A percentile compares a stretch with the other conserved stretches of the same genome.
Conservation (phyloP, 2,329 filamentous ascomycete genomes). For the Aspergillus sojae region DNA sequence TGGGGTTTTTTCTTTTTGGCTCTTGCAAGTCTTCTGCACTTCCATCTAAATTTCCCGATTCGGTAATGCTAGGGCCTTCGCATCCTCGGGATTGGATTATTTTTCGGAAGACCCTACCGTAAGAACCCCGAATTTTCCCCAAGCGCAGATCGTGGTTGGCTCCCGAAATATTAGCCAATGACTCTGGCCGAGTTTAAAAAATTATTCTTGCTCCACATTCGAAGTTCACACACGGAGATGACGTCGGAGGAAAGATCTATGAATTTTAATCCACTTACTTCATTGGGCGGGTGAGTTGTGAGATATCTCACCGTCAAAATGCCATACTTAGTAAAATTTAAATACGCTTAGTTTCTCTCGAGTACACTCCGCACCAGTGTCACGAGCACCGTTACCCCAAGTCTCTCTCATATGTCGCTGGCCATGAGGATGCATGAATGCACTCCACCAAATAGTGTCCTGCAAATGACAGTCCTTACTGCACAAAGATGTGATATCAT, state of each 20-base stretch:
- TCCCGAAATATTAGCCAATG: slow-evolving; percentile 1
- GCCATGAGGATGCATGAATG: background rate
- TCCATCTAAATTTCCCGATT: slow-evolving; percentile 1
- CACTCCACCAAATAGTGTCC: slow-evolving; percentile 2
- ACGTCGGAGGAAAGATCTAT: background rate
- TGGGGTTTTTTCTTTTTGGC: background rate
- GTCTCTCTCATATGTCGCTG: background rate
- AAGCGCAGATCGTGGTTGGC: slow-evolving; percentile 1
- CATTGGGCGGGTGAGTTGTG: background rate
- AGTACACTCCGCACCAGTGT: background rate
- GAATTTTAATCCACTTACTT: background rate
- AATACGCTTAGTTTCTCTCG: background rate
- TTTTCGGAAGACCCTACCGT: background rate
- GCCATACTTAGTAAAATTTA: background rate
- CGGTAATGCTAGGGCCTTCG: background rate
- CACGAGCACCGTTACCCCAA: background rate
- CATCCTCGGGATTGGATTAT: background rate
- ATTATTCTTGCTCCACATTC: background rate
- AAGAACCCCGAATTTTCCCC: background rate
- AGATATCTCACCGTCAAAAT: background rate
- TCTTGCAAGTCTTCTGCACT: background rate
- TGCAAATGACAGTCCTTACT: slow-evolving; percentile 1
- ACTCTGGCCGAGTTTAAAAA: background rate
- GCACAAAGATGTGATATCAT: background rate
- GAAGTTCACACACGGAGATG: background rate